A percentile compares a stretch with the other conserved stretches of the same genome.
Conservation (phyloP, 352 stramenopile species). For the Globisporangium irregulare region DNA sequence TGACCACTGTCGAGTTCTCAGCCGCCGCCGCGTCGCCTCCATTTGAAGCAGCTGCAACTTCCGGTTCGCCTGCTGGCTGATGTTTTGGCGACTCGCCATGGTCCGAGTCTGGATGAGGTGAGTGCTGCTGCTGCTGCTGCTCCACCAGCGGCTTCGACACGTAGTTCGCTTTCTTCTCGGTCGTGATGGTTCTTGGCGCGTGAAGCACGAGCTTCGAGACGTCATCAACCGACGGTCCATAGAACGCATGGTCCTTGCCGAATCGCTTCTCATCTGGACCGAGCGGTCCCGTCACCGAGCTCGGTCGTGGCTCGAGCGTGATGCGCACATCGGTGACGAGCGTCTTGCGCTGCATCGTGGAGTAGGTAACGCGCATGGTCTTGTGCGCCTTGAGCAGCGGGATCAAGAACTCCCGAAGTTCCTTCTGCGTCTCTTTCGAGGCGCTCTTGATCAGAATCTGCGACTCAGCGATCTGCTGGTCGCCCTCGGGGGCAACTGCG, state of each 20-base stretch:
- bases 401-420: constrained; percentile 59
- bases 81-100: constrained; percentile 14
- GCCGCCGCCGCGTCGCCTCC: constrained; percentile 16
- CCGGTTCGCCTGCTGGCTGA: constrained; percentile 13
- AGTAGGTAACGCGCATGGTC: constrained; percentile 62
- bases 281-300: constrained; percentile 54
- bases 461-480: constrained; percentile 46
- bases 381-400: constrained; percentile 73
- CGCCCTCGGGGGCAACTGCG: constrained; percentile 40
- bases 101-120: neutral
- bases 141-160: constrained; percentile 53
- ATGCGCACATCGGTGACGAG: constrained; percentile 76
- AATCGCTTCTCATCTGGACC: constrained; percentile 60
- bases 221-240: constrained; percentile 61
- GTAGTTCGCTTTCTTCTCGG: constrained; percentile 65
- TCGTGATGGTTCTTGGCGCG: constrained; percentile 45
- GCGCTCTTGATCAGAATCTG: constrained; percentile 68
- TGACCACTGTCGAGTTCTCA: constrained; percentile 8
- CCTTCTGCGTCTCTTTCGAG: constrained; percentile 46
- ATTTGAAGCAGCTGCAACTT: neutral
- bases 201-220: constrained; percentile 70
- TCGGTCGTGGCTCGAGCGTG: constrained; percentile 69
- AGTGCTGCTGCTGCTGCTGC: neutral
- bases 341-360: constrained; percentile 65
- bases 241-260: constrained; percentile 65